Conservation (phyloP, 2,329 filamentous ascomycete species). For the Stagonosporopsis cucurbitacearum region DNA sequence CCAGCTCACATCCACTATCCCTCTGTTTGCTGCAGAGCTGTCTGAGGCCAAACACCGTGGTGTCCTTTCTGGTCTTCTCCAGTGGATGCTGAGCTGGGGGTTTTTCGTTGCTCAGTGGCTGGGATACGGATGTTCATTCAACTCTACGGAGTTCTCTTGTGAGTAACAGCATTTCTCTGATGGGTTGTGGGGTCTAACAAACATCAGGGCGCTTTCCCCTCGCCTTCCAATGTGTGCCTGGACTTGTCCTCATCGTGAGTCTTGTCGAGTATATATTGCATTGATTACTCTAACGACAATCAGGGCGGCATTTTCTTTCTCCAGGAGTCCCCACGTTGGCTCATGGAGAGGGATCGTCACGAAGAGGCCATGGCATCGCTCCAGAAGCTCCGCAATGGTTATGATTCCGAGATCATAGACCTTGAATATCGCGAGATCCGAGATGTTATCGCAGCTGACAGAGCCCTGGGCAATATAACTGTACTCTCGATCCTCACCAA, state of each 20-base stretch:
- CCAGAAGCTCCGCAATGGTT: constrained; percentile 27
- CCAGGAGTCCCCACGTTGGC: constrained; percentile 67
- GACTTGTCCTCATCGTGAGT: constrained; percentile 48
- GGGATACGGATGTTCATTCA: constrained; percentile 46
- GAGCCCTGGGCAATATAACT: constrained; percentile 43
- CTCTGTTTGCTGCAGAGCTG: constrained; percentile 39
- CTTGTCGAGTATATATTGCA: too few relatives aligned
- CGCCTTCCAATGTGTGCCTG: constrained; percentile 53
- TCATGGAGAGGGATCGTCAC: constrained; percentile 61
- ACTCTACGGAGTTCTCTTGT: constrained; percentile 30
- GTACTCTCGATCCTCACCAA: constrained; percentile 55
- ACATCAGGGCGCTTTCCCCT: constrained; percentile 47
- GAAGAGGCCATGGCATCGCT: constrained; percentile 52
- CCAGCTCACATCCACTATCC: constrained; percentile 27
- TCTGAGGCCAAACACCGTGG: constrained; percentile 47
- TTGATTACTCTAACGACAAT: too few relatives aligned
- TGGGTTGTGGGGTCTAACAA: constrained; percentile 13
- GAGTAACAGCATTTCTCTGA: background rate
- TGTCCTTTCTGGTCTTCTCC: constrained; percentile 67
- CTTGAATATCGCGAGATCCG: constrained; percentile 33
- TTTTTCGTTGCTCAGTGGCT: constrained; percentile 50
- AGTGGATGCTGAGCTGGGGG: constrained; percentile 50
- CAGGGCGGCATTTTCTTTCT: constrained; percentile 55
- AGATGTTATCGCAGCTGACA: constrained; percentile 31
- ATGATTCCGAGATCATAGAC: constrained; percentile 26